Evolutionary conservation across 768 basidiomycete species (phyloP), one percentile per base, ranked within the genome.

Genomic region (Gyrodon lividus): DNA sequence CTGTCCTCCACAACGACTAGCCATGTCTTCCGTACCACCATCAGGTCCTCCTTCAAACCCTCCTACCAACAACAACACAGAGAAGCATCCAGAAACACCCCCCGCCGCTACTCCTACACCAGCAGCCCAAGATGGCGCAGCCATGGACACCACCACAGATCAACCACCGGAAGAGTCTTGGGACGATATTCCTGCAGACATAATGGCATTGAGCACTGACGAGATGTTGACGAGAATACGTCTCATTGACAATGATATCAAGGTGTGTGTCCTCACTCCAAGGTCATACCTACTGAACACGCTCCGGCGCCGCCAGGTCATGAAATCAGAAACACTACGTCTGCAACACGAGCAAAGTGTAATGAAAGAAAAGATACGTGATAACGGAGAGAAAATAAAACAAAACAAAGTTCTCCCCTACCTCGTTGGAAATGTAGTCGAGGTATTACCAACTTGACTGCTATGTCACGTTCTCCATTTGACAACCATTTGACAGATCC

Each of bases 401-500:
- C 96, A 99, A 81, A 98, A 99, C 73, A 98, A 98, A 72, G 93
- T 97, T 12, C 75, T 99, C 38, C 97, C 97, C 6, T 99, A 99
- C 72, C 84, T 99, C 47, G 97, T 99, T 33, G 93, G 89, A 14
- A 97, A 98, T 64, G 92, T 99, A 31, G 93, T 99, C 16, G 97
- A 98, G 82, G 93, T 95, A 61, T 50, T 80, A 65, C 26, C n/a
- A 12, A 22, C 38, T 40, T 37, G 19, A 42, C 10, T 31, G 41
- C 33, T 22, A 30, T 23, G 8, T 46, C 22, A 6, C n/a, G 19
- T 53, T 12, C 17, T 24, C 28, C 41, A n/a, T 54, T 51, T 48
- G 41, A 44, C 53, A 57, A 10, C n/a, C 33, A 6, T 44, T 23
- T 22, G 34, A 4, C 28, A 98, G 95, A 91, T 98, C 61, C 76